Conservation (phyloP, 305 asterid genomes). For the Withania somnifera region DNA sequence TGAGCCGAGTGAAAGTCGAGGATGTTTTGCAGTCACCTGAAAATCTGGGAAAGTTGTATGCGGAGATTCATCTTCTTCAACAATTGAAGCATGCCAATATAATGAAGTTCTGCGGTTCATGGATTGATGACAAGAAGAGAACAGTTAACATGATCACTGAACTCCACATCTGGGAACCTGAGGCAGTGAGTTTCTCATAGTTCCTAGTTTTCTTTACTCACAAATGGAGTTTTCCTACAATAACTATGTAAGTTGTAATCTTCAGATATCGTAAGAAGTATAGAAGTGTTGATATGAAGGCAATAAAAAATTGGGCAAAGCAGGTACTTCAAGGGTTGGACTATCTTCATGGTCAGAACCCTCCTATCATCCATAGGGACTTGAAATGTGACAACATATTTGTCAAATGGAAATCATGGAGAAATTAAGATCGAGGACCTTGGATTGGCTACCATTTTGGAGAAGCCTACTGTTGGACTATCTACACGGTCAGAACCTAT, state of each 20-base stretch:
- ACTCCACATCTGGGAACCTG: slow-evolving; percentile 80
- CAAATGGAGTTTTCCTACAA: neutral
- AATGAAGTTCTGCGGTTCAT: slow-evolving; percentile 55
- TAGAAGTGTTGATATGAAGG: slow-evolving; percentile 55
- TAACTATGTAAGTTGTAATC: slow-evolving; percentile 2
- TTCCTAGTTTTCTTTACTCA: neutral
- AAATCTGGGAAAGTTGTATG: slow-evolving; percentile 51
- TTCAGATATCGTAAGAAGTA: slow-evolving; percentile 59
- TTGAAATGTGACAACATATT: slow-evolving; percentile 80
- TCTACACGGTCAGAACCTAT: slow-evolving; percentile 68
- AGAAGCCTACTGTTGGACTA: slow-evolving; percentile 57
- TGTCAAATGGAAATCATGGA: slow-evolving; percentile 74
- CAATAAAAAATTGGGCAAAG: slow-evolving; percentile 69
- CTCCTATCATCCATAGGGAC: slow-evolving; percentile 74
- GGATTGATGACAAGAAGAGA: slow-evolving; percentile 81
- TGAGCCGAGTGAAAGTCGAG: slow-evolving; percentile 58
- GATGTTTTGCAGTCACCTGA: slow-evolving; percentile 46
- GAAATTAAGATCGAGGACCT: slow-evolving; percentile 77
- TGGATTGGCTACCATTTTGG: slow-evolving; percentile 75
- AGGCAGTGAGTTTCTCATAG: slow-evolving; percentile 53
- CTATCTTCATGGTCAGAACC: slow-evolving; percentile 70
- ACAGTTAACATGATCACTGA: slow-evolving; percentile 87
- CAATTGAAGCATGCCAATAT: slow-evolving; percentile 65
- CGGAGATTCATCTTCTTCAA: slow-evolving; percentile 72
- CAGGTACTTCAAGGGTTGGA: slow-evolving; percentile 64